These are phyloP conservation scores for Phlebopus sp. DNA, from an alignment of 1,284 basidiomycete species.

Conservation along the genomic window DNA sequence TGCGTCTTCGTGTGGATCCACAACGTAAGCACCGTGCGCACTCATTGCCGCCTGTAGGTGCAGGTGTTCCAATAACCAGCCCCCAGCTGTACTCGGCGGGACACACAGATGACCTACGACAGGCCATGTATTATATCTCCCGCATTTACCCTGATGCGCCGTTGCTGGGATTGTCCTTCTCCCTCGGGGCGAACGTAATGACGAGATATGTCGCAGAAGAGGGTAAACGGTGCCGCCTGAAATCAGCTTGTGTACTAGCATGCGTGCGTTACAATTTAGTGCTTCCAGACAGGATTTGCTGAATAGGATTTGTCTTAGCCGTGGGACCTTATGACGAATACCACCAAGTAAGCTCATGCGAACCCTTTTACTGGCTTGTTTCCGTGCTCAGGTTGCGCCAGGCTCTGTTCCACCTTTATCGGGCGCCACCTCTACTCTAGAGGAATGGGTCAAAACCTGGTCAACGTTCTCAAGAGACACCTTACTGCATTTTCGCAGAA, in stretches of 20 bases:
- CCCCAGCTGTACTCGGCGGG: conserved; percentile 86
- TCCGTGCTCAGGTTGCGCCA: conserved; percentile 26
- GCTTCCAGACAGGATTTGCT: conserved; percentile 8
- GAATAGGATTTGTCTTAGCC: conserved; percentile 47
- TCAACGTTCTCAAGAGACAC: conserved; percentile 66
- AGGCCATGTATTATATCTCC: conserved; percentile 77
- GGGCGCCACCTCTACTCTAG: conserved; percentile 77
- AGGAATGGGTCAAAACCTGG: conserved; percentile 80
- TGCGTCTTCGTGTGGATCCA: conserved; percentile 36
- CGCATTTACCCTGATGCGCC: conserved; percentile 77
- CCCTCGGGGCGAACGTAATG: conserved; percentile 90
- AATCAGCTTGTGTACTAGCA: conserved; percentile 74
- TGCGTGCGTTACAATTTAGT: conserved; percentile 52
- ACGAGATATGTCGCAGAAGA: conserved; percentile 92
- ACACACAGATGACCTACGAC: conserved; percentile 83
- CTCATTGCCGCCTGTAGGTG: conserved; percentile 46
- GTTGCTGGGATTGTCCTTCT: conserved; percentile 88
- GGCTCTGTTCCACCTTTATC: conserved; percentile 63
- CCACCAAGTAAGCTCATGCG: conserved; percentile 43
- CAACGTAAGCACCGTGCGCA: conserved; percentile 10
- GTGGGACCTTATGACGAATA: conserved; percentile 70
- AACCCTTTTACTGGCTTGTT: conserved; percentile 16
- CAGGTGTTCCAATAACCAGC: conserved; percentile 78
- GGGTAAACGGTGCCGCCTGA: conserved; percentile 72
- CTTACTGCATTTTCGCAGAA: conserved; percentile 47